phyloP scores from a whole-genome alignment of 1,284 basidiomycete species.

The Pisolithus thermaeus region DNA sequence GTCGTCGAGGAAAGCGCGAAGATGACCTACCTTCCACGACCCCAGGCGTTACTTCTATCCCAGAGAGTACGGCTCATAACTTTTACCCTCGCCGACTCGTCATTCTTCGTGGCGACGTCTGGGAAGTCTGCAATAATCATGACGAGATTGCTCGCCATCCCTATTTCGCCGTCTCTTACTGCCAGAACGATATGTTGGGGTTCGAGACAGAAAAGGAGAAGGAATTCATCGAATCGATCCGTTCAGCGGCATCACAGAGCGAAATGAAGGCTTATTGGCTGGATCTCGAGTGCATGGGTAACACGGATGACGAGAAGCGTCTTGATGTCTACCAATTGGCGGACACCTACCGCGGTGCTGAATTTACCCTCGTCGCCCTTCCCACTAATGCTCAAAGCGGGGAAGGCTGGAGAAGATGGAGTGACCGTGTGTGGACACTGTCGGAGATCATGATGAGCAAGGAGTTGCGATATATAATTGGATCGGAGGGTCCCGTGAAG shows the following conservation, averaged over 20 bases:
- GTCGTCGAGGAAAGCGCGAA: too few relatives aligned
- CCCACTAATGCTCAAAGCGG: background rate
- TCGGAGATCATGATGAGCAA: conserved; percentile 14
- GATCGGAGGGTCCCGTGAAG: conserved; percentile 3
- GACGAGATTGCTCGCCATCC: conserved; percentile 1
- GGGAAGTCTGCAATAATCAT: conserved; percentile 1
- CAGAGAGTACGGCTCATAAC: background rate
- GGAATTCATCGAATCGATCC: conserved; percentile 7
- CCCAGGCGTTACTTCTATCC: too few relatives aligned
- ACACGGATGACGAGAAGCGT: conserved; percentile 12
- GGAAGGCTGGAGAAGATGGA: conserved; percentile 14
- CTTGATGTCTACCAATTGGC: conserved; percentile 16
- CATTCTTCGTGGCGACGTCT: conserved; percentile 2
- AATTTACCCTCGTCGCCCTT: conserved; percentile 13
- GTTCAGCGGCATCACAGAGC: background rate
- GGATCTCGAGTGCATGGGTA: conserved; percentile 14
- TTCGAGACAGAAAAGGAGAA: background rate
- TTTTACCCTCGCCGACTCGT: conserved; percentile 12
- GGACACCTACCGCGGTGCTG: conserved; percentile 14
- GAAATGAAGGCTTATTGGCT: conserved; percentile 13
- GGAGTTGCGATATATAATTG: conserved; percentile 9
- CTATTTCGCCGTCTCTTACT: conserved; percentile 14
- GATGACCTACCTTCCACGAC: too few relatives aligned
- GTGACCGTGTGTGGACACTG: conserved; percentile 12
- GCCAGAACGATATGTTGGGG: conserved; percentile 7